Conservation (phyloP, 2,329 filamentous ascomycete genomes). For the Graphilbum ipis-grandicollis region DNA sequence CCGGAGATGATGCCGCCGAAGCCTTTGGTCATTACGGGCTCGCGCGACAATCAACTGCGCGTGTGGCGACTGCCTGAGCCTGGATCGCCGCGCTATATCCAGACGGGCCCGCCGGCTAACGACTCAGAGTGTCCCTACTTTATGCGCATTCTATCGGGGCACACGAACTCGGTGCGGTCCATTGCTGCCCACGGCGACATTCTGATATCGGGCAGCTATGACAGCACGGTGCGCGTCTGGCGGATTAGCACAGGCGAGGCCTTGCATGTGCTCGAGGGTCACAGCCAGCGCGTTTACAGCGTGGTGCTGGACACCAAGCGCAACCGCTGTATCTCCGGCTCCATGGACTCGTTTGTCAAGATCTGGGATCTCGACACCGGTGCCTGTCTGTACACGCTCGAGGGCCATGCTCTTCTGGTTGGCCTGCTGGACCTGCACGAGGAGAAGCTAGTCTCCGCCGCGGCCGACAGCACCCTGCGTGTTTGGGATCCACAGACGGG, state of each 20-base stretch:
- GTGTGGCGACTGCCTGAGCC: conserved; percentile 87
- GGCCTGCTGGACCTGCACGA: conserved; percentile 80
- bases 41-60: conserved; percentile 79
- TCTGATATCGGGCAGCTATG: conserved; percentile 93
- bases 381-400: conserved; percentile 68
- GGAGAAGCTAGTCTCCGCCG: conserved; percentile 82
- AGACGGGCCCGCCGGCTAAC: conserved; percentile 56
- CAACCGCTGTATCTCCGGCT: conserved; percentile 91
- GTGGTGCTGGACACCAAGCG: conserved; percentile 85
- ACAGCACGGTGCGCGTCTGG: conserved; percentile 90
- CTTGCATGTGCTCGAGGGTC: conserved; percentile 67
- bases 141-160: conserved; percentile 68
- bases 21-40: conserved; percentile 92
- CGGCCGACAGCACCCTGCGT: conserved; percentile 82
- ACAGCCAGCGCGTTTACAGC: conserved; percentile 88
- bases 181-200: conserved; percentile 92
- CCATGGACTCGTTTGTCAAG: conserved; percentile 96
- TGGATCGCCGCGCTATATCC: conserved; percentile 60
- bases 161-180: conserved; percentile 84
- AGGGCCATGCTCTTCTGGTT: conserved; percentile 84
- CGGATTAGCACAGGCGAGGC: conserved; percentile 89
- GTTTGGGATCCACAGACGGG: conserved; percentile 96
- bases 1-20: conserved; percentile 83
- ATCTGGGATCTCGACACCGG: conserved; percentile 92
- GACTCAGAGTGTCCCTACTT: conserved; percentile 86